A percentile compares a stretch with the other conserved stretches of the same genome.
Evolutionary conservation across 2,329 filamentous ascomycete genomes (phyloP).

Genomic region (Madurella mycetomatis): DNA sequence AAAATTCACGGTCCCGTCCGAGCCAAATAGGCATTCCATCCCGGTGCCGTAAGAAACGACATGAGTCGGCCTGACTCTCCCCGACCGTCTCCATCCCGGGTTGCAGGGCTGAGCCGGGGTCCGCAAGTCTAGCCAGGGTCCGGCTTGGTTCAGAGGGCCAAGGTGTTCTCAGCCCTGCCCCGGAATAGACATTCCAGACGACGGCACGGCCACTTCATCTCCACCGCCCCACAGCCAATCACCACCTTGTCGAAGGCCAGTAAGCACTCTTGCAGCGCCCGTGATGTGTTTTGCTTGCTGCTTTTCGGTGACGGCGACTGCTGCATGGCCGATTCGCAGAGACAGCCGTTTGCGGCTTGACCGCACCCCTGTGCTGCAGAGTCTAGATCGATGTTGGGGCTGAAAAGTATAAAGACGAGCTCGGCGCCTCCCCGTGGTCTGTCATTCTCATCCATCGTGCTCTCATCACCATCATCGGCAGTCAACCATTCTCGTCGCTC

Average conservation of each 20-base stretch:
- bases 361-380: too few relatives aligned
- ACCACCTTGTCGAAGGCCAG: neutral
- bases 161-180: conserved; percentile 12
- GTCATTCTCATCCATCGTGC: neutral
- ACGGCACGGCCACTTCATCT: conserved; percentile 11
- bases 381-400: too few relatives aligned
- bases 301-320: neutral
- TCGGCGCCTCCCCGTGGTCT: neutral
- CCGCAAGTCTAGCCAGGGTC: neutral
- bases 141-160: conserved; percentile 1
- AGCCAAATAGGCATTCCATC: neutral
- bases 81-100: neutral
- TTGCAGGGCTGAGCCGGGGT: conserved; percentile 5
- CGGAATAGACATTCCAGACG: conserved; percentile 1
- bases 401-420: neutral
- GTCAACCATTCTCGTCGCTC: conserved; percentile 3
- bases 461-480: neutral
- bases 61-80: conserved; percentile 3
- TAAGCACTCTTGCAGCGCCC: neutral
- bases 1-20: neutral
- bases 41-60: neutral
- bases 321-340: neutral
- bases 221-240: conserved; percentile 8
- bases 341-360: too few relatives aligned
- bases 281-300: neutral